phyloP scores from a whole-genome alignment of 805 yeast genomes.

The Metschnikowia aberdeeniae region DNA sequence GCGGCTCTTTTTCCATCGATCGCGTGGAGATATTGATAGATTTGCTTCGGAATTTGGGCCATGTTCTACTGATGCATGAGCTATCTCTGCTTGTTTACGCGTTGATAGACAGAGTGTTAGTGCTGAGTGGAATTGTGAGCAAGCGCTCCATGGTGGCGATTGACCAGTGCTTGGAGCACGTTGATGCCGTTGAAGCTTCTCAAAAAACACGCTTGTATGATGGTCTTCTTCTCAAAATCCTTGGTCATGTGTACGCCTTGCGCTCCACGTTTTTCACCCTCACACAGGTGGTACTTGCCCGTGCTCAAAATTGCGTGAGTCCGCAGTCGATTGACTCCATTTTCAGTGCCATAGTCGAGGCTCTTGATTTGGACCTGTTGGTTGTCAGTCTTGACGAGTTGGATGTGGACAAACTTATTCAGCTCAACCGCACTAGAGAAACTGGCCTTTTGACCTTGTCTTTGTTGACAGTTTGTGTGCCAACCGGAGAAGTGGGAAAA shows the following conservation, averaged over 20 bases:
- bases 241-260: background rate
- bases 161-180: slow-evolving; percentile 23
- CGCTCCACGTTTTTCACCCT: slow-evolving; percentile 7
- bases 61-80: slow-evolving; percentile 35
- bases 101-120: slow-evolving; percentile 36
- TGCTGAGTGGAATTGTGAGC: slow-evolving; percentile 42
- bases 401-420: slow-evolving; percentile 43
- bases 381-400: slow-evolving; percentile 26
- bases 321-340: slow-evolving; percentile 4
- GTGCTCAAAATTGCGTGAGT: slow-evolving; percentile 5
- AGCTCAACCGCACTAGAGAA: slow-evolving; percentile 47
- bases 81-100: slow-evolving; percentile 23
- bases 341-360: slow-evolving; percentile 4
- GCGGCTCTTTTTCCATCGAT: slow-evolving; percentile 42
- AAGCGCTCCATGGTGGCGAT: slow-evolving; percentile 49
- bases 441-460: slow-evolving; percentile 45
- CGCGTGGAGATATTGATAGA: slow-evolving; percentile 59
- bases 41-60: slow-evolving; percentile 47
- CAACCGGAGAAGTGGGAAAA: slow-evolving; percentile 9
- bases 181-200: slow-evolving; percentile 8
- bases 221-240: slow-evolving; percentile 4
- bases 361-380: slow-evolving; percentile 5
- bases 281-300: slow-evolving; percentile 11
- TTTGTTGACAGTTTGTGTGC: slow-evolving; percentile 22
- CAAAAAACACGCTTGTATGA: slow-evolving; percentile 10